Conservation (phyloP, 1,284 basidiomycete species). For the Ganoderma sp. region DNA sequence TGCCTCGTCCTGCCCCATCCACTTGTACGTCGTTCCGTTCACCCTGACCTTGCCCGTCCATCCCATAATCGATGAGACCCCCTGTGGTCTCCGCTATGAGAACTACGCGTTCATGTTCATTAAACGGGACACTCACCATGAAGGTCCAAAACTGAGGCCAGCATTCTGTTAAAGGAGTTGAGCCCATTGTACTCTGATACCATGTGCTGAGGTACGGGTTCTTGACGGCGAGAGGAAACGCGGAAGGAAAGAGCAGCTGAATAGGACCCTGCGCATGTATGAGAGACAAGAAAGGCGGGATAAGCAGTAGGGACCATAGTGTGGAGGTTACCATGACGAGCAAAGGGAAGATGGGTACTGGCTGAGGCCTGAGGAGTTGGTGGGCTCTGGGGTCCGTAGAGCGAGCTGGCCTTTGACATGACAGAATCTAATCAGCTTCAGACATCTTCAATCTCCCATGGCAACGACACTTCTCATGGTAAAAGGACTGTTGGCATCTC, state of each 20-base stretch:
- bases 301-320: constrained; percentile 19
- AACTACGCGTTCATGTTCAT: too few relatives aligned
- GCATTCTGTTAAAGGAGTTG: background rate
- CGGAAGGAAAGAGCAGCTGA: constrained; percentile 21
- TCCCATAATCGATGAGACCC: constrained; percentile 14
- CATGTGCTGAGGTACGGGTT: constrained; percentile 28
- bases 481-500: too few relatives aligned
- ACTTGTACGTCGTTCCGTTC: constrained; percentile 31
- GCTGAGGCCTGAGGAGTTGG: too few relatives aligned
- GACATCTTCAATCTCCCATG: too few relatives aligned
- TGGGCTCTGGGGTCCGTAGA: too few relatives aligned
- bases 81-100: background rate
- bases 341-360: too few relatives aligned
- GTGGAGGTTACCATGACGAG: constrained; percentile 12
- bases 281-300: constrained; percentile 17
- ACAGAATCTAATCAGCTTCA: background rate
- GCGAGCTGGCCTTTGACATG: background rate
- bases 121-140: constrained; percentile 1
- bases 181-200: background rate
- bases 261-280: constrained; percentile 15
- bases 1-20: constrained; percentile 24
- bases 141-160: constrained; percentile 23
- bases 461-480: too few relatives aligned
- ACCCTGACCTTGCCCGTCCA: constrained; percentile 34
- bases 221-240: constrained; percentile 25